phyloP scores from a whole-genome alignment of 768 basidiomycete species.

The Lentinula edodes region DNA sequence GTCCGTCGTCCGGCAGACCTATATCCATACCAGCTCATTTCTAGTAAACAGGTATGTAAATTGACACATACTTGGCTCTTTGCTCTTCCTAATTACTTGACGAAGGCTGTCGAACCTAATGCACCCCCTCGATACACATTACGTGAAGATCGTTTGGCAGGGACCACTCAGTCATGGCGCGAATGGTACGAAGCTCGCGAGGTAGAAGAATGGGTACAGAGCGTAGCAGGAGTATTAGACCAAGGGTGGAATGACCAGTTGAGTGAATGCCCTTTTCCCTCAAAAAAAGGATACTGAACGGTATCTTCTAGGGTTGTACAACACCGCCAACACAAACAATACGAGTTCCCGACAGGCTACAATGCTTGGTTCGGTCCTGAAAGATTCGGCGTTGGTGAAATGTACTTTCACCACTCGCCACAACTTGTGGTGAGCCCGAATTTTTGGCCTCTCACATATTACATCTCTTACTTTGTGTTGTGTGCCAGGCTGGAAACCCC shows the following conservation, averaged over 20 bases:
- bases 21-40: conserved; percentile 83
- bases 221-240: conserved; percentile 79
- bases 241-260: conserved; percentile 89
- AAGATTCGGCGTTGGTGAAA: conserved; percentile 80
- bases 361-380: conserved; percentile 78
- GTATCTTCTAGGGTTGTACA: conserved; percentile 45
- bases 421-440: conserved; percentile 40
- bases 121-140: conserved; percentile 61
- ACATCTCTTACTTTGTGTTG: background rate
- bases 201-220: conserved; percentile 93
- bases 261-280: background rate
- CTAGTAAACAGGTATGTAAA: conserved; percentile 61
- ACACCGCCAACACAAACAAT: conserved; percentile 55
- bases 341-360: conserved; percentile 96
- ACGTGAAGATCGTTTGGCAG: conserved; percentile 66
- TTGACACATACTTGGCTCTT: background rate
- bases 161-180: conserved; percentile 79
- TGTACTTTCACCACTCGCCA: conserved; percentile 75
- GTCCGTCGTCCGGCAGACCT: conserved; percentile 60
- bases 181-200: conserved; percentile 75
- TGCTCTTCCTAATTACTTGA: background rate
- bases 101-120: conserved; percentile 70
- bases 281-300: background rate
- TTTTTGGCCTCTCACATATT: background rate
- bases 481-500: conserved; percentile 42